phyloP scores from a whole-genome alignment of 1,284 basidiomycete genomes.

The Coriolopsis trogii region DNA sequence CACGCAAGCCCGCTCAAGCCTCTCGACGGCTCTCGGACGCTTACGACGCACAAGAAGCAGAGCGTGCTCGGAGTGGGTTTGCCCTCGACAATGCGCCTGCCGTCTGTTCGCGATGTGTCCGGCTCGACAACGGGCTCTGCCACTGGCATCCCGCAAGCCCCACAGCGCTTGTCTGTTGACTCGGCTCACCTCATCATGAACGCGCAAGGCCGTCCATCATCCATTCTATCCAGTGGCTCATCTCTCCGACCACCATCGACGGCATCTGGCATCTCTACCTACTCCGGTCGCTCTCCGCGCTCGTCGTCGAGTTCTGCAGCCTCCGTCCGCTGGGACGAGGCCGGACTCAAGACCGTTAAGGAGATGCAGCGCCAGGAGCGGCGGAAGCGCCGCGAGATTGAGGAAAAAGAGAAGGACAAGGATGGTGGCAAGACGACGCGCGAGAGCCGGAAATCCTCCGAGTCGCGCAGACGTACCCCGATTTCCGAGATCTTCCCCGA shows the following conservation, averaged over 20 bases:
- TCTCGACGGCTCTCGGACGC: constrained; percentile 29
- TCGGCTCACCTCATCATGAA: constrained; percentile 38
- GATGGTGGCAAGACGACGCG: constrained; percentile 22
- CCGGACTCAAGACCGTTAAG: constrained; percentile 54
- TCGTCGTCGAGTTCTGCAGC: constrained; percentile 53
- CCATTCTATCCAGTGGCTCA: constrained; percentile 51
- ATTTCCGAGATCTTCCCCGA: constrained; percentile 40
- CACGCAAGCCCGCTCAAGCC: constrained; percentile 34
- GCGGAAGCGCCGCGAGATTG: constrained; percentile 27
- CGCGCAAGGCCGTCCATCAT: constrained; percentile 42
- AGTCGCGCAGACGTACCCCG: constrained; percentile 31
- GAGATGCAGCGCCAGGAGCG: constrained; percentile 53
- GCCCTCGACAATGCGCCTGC: constrained; percentile 49
- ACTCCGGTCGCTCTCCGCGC: constrained; percentile 33
- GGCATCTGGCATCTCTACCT: constrained; percentile 48
- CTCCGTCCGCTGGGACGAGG: constrained; percentile 69
- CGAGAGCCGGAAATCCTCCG: constrained; percentile 32
- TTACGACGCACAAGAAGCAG: constrained; percentile 59
- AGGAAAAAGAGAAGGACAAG: constrained; percentile 17
- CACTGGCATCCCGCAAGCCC: constrained; percentile 18
- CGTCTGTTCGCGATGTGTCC: constrained; percentile 46
- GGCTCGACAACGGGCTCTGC: constrained; percentile 37
- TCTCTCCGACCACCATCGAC: constrained; percentile 62
- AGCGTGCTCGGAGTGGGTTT: constrained; percentile 55
- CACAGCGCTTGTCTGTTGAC: constrained; percentile 49